Percentiles rank a stretch among this genome's conserved stretches.
Evolutionary conservation across 805 yeast species (phyloP).

Genomic region (Candida arabinofermentans): DNA sequence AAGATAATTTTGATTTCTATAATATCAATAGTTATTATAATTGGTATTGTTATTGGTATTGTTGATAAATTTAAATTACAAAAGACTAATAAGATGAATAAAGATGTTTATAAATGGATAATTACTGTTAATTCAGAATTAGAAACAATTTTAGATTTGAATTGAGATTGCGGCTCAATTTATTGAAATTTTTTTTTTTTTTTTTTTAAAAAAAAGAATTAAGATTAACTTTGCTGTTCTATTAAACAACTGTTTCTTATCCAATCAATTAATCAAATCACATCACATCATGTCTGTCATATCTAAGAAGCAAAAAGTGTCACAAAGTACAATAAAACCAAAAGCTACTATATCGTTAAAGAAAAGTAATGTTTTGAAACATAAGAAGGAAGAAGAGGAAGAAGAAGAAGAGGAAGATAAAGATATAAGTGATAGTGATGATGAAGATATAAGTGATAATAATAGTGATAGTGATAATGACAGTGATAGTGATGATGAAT

Average conservation of each 20-base stretch:
- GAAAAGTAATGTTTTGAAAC: too few species aligned
- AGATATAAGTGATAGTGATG: constrained; percentile 7
- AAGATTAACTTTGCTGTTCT: too few species aligned
- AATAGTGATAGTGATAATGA: neutral
- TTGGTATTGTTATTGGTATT: neutral
- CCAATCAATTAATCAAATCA: too few species aligned
- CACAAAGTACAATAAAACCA: neutral
- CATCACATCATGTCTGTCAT: neutral
- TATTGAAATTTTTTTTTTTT: too few species aligned
- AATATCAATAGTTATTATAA: neutral
- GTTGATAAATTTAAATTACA: neutral
- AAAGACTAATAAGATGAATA: neutral
- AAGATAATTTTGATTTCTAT: too few species aligned
- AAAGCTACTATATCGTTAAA: constrained; percentile 1
- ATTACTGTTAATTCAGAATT: neutral
- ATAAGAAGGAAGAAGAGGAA: constrained; percentile 15
- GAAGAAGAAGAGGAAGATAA: constrained; percentile 18
- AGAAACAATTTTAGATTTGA: too few species aligned
- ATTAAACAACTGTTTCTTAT: too few species aligned
- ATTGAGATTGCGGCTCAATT: too few species aligned
- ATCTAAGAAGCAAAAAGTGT: constrained; percentile 1
- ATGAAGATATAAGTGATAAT: constrained; percentile 3
- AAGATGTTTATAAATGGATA: neutral
- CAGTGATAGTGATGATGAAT: constrained; percentile 13
- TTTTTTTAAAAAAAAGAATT: too few species aligned